A percentile compares a stretch with the other conserved stretches of the same genome.
These are phyloP conservation scores for Diplosphaera chodatii DNA, from an alignment of 139 green algal genomes.

Conservation along the genomic window DNA sequence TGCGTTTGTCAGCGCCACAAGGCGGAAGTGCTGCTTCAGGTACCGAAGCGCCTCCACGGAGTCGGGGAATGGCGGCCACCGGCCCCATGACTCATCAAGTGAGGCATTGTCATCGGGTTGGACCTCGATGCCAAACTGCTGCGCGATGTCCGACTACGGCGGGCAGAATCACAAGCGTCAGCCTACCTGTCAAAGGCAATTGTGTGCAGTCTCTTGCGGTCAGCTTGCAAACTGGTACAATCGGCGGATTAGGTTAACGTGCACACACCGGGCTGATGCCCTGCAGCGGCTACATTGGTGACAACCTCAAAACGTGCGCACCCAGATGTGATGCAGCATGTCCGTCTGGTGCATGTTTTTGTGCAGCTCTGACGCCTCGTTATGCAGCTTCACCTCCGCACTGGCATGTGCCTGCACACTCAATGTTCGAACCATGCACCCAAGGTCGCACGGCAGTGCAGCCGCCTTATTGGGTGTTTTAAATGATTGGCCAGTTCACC, in stretches of 20 bases:
- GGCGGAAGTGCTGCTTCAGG: neutral
- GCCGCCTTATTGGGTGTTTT: no score
- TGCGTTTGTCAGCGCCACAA: neutral
- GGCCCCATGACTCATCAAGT: neutral
- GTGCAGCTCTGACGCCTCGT: neutral
- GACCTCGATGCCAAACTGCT: neutral
- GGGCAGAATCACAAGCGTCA: no score
- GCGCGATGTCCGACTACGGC: neutral
- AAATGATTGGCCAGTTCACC: no score
- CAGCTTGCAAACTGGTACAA: no score
- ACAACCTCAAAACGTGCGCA: no score
- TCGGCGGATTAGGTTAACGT: no score
- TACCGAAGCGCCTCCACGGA: neutral
- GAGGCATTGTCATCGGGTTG: neutral
- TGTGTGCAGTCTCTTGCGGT: no score
- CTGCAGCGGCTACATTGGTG: no score
- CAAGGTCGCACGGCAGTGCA: no score
- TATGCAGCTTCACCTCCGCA: neutral
- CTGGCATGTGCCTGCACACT: neutral
- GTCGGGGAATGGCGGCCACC: neutral
- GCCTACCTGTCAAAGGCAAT: no score
- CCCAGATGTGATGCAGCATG: neutral
- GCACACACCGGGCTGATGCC: no score
- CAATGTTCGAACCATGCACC: neutral
- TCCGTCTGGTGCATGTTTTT: neutral